Evolutionary conservation across 441 rosid species (phyloP).

Genomic region (Macaranga tanarius): DNA sequence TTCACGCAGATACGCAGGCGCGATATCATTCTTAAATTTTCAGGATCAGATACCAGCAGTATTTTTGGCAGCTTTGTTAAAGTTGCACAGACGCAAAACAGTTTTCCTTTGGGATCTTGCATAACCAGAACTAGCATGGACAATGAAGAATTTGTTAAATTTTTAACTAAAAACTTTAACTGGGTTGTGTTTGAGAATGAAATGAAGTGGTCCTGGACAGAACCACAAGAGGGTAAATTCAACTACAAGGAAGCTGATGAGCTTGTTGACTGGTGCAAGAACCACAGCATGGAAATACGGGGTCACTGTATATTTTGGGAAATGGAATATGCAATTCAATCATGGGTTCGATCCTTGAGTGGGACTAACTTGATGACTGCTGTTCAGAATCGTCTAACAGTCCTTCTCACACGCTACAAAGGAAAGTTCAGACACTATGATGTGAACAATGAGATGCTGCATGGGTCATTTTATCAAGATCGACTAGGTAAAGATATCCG

Average conservation of each 20-base stretch:
- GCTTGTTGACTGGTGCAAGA: slow-evolving; percentile 64
- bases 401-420: slow-evolving; percentile 67
- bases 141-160: slow-evolving; percentile 75
- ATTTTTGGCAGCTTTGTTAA: slow-evolving; percentile 43
- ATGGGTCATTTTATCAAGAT: slow-evolving; percentile 80
- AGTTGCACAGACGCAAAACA: slow-evolving; percentile 64
- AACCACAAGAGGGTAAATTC: slow-evolving; percentile 66
- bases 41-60: slow-evolving; percentile 39
- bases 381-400: slow-evolving; percentile 61
- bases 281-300: slow-evolving; percentile 54
- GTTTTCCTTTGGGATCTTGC: slow-evolving; percentile 85
- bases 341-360: slow-evolving; percentile 69
- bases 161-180: slow-evolving; percentile 64
- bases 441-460: slow-evolving; percentile 92
- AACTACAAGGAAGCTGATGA: slow-evolving; percentile 86
- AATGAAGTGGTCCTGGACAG: slow-evolving; percentile 91
- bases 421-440: slow-evolving; percentile 84
- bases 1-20: slow-evolving; percentile 71
- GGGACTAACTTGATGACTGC: slow-evolving; percentile 50
- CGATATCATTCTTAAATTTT: slow-evolving; percentile 64
- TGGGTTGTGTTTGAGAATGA: slow-evolving; percentile 94
- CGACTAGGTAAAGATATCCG: slow-evolving; percentile 59
- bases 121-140: slow-evolving; percentile 71
- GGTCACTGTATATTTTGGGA: slow-evolving; percentile 98
- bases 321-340: slow-evolving; percentile 65